Percentiles rank a stretch among this genome's conserved stretches.
phyloP scores from a whole-genome alignment of 1,139 yeast species.

The Magnusiomyces tetraspermus region DNA sequence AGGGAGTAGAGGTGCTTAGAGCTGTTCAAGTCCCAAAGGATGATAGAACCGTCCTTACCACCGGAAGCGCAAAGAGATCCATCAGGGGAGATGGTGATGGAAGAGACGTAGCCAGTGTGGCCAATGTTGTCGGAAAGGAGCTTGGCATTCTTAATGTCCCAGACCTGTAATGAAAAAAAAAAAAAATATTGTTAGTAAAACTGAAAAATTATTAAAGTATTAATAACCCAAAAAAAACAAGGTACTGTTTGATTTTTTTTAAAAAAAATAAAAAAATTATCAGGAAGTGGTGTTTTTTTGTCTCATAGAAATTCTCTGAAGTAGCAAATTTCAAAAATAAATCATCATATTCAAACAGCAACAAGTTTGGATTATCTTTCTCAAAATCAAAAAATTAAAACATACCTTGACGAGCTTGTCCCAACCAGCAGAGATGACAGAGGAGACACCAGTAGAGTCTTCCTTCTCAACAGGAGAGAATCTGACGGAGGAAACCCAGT shows the following conservation, averaged over 20 bases:
- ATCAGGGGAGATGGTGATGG: conserved; percentile 98
- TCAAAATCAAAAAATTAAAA: conserved; percentile 26
- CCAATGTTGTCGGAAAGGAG: conserved; percentile 96
- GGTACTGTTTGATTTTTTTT: no score
- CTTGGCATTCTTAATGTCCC: conserved; percentile 85
- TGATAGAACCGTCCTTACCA: conserved; percentile 98
- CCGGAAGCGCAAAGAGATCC: conserved; percentile 99
- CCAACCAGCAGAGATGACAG: conserved; percentile 97
- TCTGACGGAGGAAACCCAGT: conserved; percentile 99
- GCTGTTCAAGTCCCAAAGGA: conserved; percentile 95
- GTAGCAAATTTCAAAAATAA: conserved; percentile 79
- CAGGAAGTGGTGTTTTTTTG: conserved; percentile 95
- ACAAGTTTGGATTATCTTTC: conserved; percentile 1
- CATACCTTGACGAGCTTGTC: conserved; percentile 99
- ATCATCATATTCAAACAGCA: not conserved
- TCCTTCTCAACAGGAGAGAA: conserved; percentile 65
- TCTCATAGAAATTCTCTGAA: conserved; percentile 95
- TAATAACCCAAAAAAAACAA: not conserved
- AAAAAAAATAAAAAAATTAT: not conserved
- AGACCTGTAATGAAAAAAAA: conserved; percentile 52
- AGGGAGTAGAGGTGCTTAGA: conserved; percentile 89
- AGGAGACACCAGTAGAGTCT: conserved; percentile 36
- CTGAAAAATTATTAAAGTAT: not conserved
- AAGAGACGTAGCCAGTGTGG: conserved; percentile 98
- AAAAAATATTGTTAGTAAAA: not conserved